A percentile compares a stretch with the other conserved stretches of the same genome.
Evolutionary conservation across 139 green algal species (phyloP).

Genomic region (Pseudopediastrum boryanum): DNA sequence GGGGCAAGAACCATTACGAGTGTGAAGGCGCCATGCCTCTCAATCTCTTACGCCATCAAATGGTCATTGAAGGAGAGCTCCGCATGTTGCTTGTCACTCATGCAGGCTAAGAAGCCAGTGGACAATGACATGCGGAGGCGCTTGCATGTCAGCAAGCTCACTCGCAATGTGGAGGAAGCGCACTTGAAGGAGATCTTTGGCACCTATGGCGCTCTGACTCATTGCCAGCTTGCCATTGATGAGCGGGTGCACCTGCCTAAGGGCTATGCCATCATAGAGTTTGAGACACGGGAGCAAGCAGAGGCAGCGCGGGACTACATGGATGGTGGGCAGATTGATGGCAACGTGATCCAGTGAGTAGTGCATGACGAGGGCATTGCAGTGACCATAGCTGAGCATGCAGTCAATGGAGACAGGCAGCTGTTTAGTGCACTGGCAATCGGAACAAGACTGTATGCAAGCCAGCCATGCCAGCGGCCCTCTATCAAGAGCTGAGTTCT

Average conservation of each 20-base stretch:
- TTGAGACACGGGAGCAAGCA: conserved; percentile 58
- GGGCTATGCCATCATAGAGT: conserved; percentile 88
- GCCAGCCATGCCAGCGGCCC: too few species aligned
- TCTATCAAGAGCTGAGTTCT: neutral
- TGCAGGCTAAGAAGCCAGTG: conserved; percentile 4
- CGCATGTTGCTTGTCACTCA: neutral
- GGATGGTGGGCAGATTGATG: conserved; percentile 88
- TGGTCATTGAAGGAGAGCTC: neutral
- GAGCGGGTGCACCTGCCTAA: conserved; percentile 74
- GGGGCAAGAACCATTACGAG: too few species aligned
- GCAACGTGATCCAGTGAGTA: conserved; percentile 66
- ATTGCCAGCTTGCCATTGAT: conserved; percentile 69
- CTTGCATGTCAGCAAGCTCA: conserved; percentile 84
- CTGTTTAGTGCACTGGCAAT: neutral
- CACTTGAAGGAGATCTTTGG: conserved; percentile 87
- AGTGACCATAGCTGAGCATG: neutral
- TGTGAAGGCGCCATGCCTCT: too few species aligned
- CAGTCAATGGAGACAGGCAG: neutral
- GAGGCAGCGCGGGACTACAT: conserved; percentile 83
- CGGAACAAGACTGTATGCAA: neutral
- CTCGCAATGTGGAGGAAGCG: conserved; percentile 80
- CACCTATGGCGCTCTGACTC: conserved; percentile 67
- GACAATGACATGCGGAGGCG: conserved; percentile 21
- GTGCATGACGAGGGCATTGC: neutral
- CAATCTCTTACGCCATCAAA: neutral